Evolutionary conservation across 2,329 filamentous ascomycete genomes (phyloP).

Genomic region (Didymella segeticola): DNA sequence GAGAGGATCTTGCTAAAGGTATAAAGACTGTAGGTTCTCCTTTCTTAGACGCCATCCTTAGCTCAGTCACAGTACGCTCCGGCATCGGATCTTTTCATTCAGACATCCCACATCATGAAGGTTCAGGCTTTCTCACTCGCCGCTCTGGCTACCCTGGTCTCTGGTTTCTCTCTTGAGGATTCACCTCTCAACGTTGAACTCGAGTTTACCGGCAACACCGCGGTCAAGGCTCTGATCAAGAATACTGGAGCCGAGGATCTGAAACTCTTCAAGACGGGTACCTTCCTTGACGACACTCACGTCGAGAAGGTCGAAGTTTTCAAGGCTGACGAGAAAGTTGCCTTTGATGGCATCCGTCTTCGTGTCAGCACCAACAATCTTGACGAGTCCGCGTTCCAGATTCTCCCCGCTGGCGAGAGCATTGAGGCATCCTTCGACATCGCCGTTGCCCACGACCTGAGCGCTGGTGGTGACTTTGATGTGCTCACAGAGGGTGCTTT

Average conservation of each 20-base stretch:
- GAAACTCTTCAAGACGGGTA: constrained; percentile 60
- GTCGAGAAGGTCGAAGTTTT: constrained; percentile 62
- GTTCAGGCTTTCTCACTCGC: constrained; percentile 20
- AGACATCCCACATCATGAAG: constrained; percentile 24
- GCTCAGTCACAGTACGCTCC: constrained; percentile 3
- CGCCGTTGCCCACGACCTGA: constrained; percentile 61
- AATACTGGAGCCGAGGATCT: constrained; percentile 58
- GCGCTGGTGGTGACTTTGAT: constrained; percentile 59
- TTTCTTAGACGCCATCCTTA: not conserved
- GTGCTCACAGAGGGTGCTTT: constrained; percentile 63
- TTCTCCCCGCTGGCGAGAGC: constrained; percentile 54
- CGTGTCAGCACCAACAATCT: constrained; percentile 55
- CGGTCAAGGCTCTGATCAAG: constrained; percentile 59
- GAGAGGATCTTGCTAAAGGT: not conserved
- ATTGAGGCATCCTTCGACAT: constrained; percentile 61
- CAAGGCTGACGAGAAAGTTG: constrained; percentile 55
- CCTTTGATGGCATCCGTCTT: constrained; percentile 61
- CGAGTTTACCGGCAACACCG: constrained; percentile 57
- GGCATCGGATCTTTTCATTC: not conserved
- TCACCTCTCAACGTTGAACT: constrained; percentile 48
- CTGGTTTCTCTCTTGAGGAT: constrained; percentile 36
- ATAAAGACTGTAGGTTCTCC: not conserved
- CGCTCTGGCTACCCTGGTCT: constrained; percentile 23
- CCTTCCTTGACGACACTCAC: constrained; percentile 57
- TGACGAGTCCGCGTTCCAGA: constrained; percentile 58